Percentiles rank a stretch among this genome's conserved stretches.
Conservation (phyloP, 2,329 filamentous ascomycete species). For the Elsinoe perseae region DNA sequence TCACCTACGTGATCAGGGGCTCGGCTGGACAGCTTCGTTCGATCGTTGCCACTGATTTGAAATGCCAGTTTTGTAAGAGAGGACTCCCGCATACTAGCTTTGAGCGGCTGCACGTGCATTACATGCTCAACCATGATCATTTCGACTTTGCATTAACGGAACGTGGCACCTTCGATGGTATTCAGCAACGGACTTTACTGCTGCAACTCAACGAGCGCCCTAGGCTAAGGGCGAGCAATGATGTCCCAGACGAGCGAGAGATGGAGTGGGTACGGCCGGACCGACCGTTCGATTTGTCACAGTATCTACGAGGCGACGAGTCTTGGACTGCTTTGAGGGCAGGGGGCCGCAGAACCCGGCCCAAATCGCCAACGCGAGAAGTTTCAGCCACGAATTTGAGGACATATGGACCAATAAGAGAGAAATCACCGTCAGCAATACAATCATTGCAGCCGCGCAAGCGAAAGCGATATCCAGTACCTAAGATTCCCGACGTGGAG, state of each 20-base stretch:
- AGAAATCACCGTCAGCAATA: conserved; percentile 20
- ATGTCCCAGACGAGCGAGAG: conserved; percentile 25
- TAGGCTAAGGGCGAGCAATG: conserved; percentile 23
- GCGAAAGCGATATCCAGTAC: conserved; percentile 31
- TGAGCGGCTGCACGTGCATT: conserved; percentile 30
- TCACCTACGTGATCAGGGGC: conserved; percentile 18
- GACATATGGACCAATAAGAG: background rate
- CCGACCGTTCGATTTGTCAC: conserved; percentile 30
- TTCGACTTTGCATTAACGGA: conserved; percentile 26
- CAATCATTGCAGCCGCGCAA: conserved; percentile 19
- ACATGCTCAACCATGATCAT: conserved; percentile 30
- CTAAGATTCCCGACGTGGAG: conserved; percentile 29
- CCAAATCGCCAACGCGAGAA: background rate
- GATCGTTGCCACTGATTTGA: conserved; percentile 18
- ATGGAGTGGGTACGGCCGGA: conserved; percentile 30
- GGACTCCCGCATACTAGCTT: conserved; percentile 22
- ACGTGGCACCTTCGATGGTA: conserved; percentile 16
- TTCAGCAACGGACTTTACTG: conserved; percentile 19
- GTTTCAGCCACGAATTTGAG: background rate
- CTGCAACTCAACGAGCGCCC: conserved; percentile 18
- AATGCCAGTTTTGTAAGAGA: conserved; percentile 24
- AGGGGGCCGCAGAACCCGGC: background rate
- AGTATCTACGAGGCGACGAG: conserved; percentile 31
- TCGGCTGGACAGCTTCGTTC: conserved; percentile 10
- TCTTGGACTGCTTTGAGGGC: conserved; percentile 24